Conservation (phyloP, 148 eudicot genomes). For the Talinum fruticosum region DNA sequence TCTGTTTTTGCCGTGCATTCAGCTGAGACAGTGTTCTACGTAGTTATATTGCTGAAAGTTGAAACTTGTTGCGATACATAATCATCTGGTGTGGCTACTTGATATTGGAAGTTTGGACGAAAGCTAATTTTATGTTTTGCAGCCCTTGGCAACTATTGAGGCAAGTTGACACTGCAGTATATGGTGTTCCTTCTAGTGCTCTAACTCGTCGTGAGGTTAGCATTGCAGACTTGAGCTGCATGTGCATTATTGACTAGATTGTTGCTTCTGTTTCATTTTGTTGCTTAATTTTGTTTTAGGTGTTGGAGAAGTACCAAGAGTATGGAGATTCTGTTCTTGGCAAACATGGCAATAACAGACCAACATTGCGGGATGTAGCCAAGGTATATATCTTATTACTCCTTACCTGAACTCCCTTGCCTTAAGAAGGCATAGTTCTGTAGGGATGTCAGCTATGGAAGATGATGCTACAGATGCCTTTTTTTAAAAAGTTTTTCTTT, state of each 20-base stretch:
- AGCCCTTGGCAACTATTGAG: constrained; percentile 82
- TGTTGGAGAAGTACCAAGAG: constrained; percentile 71
- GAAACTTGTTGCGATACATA: background rate
- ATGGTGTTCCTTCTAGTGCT: constrained; percentile 63
- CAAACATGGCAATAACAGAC: constrained; percentile 59
- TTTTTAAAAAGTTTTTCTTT: too few species aligned
- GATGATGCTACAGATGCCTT: too few species aligned
- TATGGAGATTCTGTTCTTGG: constrained; percentile 82
- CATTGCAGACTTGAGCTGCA: constrained; percentile 5
- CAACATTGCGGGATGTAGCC: constrained; percentile 67
- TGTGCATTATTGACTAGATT: background rate
- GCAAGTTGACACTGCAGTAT: constrained; percentile 66
- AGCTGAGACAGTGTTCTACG: too few species aligned
- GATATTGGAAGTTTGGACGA: constrained; percentile 23
- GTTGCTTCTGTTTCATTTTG: constrained; percentile 7
- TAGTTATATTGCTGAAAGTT: too few species aligned
- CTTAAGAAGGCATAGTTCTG: too few species aligned
- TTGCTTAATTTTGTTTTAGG: constrained; percentile 37
- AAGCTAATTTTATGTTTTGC: constrained; percentile 24
- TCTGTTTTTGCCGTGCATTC: too few species aligned
- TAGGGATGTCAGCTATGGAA: too few species aligned
- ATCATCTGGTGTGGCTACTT: background rate
- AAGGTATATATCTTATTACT: constrained; percentile 47
- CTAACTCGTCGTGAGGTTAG: constrained; percentile 83
- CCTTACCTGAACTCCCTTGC: too few species aligned